Evolutionary conservation across 1,284 basidiomycete species (phyloP).

Genomic region (Sphaerobolus stellatus): DNA sequence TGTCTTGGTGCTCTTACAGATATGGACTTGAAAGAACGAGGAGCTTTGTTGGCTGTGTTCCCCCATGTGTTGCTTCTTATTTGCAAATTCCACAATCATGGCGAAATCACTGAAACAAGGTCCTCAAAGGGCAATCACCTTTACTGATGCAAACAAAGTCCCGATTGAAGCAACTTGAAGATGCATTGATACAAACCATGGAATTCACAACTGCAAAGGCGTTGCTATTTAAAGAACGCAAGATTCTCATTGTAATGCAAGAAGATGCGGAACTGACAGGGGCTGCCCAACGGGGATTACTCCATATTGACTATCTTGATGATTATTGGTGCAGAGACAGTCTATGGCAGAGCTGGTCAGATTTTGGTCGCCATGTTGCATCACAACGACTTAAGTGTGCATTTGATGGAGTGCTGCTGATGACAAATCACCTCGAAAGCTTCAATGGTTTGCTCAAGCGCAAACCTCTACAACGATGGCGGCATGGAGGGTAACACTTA

Average conservation of each 20-base stretch:
- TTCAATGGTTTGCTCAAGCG: conserved; percentile 38
- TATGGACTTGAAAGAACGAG: conserved; percentile 25
- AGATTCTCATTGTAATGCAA: background rate
- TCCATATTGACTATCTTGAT: conserved; percentile 7
- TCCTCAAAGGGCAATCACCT: conserved; percentile 11
- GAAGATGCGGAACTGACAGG: background rate
- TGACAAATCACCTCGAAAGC: conserved; percentile 41
- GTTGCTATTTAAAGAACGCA: background rate
- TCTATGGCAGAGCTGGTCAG: conserved; percentile 15
- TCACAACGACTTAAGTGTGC: background rate
- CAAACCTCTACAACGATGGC: conserved; percentile 27
- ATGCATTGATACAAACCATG: background rate
- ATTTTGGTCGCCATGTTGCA: conserved; percentile 2
- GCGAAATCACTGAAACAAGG: conserved; percentile 21
- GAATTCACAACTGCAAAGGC: background rate
- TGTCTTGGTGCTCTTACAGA: conserved; percentile 24
- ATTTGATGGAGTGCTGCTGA: conserved; percentile 33
- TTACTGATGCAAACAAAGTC: background rate
- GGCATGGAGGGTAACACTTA: conserved; percentile 27
- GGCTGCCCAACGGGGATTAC: background rate
- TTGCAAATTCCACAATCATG: conserved; percentile 26
- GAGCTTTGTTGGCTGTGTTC: conserved; percentile 14
- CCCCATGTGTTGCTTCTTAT: conserved; percentile 19
- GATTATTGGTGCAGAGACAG: conserved; percentile 6
- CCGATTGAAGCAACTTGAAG: background rate